Base-by-base conservation (phyloP, 768 basidiomycete genomes). In the Leccinellum luteum region DNA sequence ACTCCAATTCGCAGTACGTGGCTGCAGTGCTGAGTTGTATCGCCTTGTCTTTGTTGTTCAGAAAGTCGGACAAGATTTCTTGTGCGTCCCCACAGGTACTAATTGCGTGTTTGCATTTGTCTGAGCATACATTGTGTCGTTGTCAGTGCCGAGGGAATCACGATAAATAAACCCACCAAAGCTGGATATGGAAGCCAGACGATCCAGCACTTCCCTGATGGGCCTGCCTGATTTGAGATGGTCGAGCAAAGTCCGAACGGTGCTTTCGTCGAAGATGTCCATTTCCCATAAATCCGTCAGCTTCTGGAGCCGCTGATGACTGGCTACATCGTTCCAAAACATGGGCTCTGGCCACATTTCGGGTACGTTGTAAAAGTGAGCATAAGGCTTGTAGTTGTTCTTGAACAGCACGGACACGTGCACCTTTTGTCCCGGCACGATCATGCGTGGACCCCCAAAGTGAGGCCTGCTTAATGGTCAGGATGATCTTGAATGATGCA, bases 381-480 rank as follows among this genome's bases (percentile, higher is more conserved):
- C 69, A 43, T 27, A 47, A 7, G 70, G 63, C 30, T 64, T 71
- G 56, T 71, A 71, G 27, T 71, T 64, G 44, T 59, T 56, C 57
- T 66, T 73, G 63, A 69, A 71, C 1, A 69, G 43, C 28, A 48
- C 71, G 2, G 70, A 73, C 10, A 73, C 66, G 51, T 73, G 70
- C 25, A 72, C 63, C 38, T 63, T 71, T 45, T 72, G 71, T 14
- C 70, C 70, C 0, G 60, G 67, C 4, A 71, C 27, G 28, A 72
- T 72, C 31, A 44, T 62, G 17, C 71, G 64, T 6, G 67, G 61
- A 35, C 54, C 54, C 3, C 69, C 70, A 14, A 60, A 3, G 53
- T 73, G 71, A 8, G 71, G 70, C 15, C 71, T 72, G 31, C 4
- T 3, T n/a, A 15, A 23, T 2, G 4, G 28, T 71, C 17, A 71